Base-by-base conservation (phyloP, 164 flowering plant species). In the Platanus orientalis region DNA sequence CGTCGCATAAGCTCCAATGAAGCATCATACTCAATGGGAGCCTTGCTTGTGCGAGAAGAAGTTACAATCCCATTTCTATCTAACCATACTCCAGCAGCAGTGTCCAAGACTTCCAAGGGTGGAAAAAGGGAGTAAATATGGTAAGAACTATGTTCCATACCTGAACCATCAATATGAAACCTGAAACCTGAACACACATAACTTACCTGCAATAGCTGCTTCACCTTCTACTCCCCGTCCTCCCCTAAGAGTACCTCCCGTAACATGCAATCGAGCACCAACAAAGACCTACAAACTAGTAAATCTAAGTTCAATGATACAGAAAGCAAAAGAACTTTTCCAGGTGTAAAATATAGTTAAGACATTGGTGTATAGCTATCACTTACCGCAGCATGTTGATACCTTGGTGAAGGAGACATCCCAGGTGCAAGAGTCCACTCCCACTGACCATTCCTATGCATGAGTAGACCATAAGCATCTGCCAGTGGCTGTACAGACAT, bases 351-450 rank as follows among this genome's bases (percentile, higher is more conserved):
- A 1, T 13, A 25, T 17, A 24, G 10, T 14, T 3, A 10, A 64
- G 55, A 26, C 47, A 30, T 13, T 11, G 34, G 36, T 25, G 7
- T 28, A 58, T 52, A 27, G 20, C 50, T 23, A 45, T 63, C 27
- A 85, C 96, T 89, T 81, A 95, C 99, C 80, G 97, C 88, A 65
- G 97, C 88, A 85, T 95, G 99, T 67, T 95, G 84, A 75, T 95
- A 95, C 66, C 99, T 85, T 39, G 92, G 84, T 25, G 99, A 95
- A 74, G 99, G 97, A 70, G 96, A 84, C 60, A 92, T 94, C 36
- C 99, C 99, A 58, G 99, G 99, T 52, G 99, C 99, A 80, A 89
- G 96, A 65, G 96, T 92, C 99, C 99, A 95, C 72, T 95, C 99
- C 99, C 99, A 95, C 65, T 84, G 90, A 57, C 97, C 97, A 79